Conservation (phyloP, 192 early-diverging fungal species). For the Coemansia sp. region DNA sequence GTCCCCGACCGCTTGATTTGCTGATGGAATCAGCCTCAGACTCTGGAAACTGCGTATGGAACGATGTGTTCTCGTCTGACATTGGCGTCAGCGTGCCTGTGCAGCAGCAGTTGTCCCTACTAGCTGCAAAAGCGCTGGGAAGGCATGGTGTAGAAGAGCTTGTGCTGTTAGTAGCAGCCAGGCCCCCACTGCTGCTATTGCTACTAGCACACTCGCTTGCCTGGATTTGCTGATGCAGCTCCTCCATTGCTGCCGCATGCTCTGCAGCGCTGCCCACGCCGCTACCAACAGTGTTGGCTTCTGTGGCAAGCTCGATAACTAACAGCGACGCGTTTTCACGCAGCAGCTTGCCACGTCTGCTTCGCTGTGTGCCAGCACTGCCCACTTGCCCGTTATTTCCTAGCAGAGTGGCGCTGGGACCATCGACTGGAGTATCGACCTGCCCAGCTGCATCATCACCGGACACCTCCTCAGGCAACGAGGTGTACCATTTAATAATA, state of each 20-base stretch:
- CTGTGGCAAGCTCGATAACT: slow-evolving; percentile 26
- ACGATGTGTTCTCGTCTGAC: slow-evolving; percentile 30
- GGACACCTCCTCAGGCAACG: not conserved
- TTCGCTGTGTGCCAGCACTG: not conserved
- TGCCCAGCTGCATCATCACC: not conserved
- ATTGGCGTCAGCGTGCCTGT: slow-evolving; percentile 38
- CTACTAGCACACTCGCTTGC: slow-evolving; percentile 9
- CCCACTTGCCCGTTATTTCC: not conserved
- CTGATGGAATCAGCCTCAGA: slow-evolving; percentile 9
- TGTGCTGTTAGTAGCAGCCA: not conserved
- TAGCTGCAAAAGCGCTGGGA: not conserved
- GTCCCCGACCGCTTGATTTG: slow-evolving; percentile 6
- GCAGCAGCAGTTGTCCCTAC: slow-evolving; percentile 4
- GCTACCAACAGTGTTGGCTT: not conserved
- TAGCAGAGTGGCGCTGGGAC: slow-evolving; percentile 1
- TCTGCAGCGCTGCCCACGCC: not conserved
- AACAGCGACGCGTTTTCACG: slow-evolving; percentile 31
- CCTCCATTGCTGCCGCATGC: slow-evolving; percentile 11
- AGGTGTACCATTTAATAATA: slow-evolving; percentile 34
- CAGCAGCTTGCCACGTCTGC: slow-evolving; percentile 30
- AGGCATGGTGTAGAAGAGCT: slow-evolving; percentile 27
- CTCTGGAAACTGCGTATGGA: slow-evolving; percentile 31
- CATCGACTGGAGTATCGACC: not conserved
- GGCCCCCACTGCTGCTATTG: slow-evolving; percentile 5
- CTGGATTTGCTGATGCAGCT: slow-evolving; percentile 30